These are phyloP conservation scores for Agarophyton chilense DNA, from an alignment of 23 red algal genomes.

Conservation along the genomic window DNA sequence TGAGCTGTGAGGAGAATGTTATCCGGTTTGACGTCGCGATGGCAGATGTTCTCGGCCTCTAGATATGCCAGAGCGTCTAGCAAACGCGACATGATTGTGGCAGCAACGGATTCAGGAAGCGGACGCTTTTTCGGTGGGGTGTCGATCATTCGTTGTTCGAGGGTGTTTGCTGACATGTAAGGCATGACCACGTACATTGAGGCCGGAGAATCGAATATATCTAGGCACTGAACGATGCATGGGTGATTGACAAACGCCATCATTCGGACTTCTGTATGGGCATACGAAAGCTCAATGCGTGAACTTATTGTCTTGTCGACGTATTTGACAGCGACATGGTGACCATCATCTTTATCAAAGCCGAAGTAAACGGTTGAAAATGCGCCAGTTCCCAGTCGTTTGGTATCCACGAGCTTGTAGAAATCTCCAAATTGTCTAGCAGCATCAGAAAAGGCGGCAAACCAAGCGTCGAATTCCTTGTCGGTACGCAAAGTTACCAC, in stretches of 20 bases:
- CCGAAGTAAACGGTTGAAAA: slow-evolving; percentile 74
- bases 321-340: slow-evolving; percentile 80
- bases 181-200: slow-evolving; percentile 73
- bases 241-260: slow-evolving; percentile 66
- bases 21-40: slow-evolving; percentile 88
- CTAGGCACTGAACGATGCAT: slow-evolving; percentile 68
- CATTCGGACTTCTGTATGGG: slow-evolving; percentile 64
- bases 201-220: slow-evolving; percentile 76
- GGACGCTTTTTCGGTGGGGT: slow-evolving; percentile 41
- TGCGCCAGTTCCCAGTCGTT: slow-evolving; percentile 64
- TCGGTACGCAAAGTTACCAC: slow-evolving; percentile 37
- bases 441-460: slow-evolving; percentile 41
- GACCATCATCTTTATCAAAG: slow-evolving; percentile 42
- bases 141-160: slow-evolving; percentile 52
- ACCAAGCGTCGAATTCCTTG: slow-evolving; percentile 54
- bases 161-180: slow-evolving; percentile 71
- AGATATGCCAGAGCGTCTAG: slow-evolving; percentile 71
- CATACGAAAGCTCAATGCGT: slow-evolving; percentile 41
- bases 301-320: slow-evolving; percentile 67
- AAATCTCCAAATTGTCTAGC: slow-evolving; percentile 14
- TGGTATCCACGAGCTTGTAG: slow-evolving; percentile 59
- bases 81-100: slow-evolving; percentile 70
- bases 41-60: slow-evolving; percentile 61
- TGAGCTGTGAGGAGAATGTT: slow-evolving; percentile 73
- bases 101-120: slow-evolving; percentile 62